Percentiles rank a stretch among this genome's conserved stretches.
Evolutionary conservation across 2,329 filamentous ascomycete genomes (phyloP).

Genomic region (Neoscytalidium dimidiatum): DNA sequence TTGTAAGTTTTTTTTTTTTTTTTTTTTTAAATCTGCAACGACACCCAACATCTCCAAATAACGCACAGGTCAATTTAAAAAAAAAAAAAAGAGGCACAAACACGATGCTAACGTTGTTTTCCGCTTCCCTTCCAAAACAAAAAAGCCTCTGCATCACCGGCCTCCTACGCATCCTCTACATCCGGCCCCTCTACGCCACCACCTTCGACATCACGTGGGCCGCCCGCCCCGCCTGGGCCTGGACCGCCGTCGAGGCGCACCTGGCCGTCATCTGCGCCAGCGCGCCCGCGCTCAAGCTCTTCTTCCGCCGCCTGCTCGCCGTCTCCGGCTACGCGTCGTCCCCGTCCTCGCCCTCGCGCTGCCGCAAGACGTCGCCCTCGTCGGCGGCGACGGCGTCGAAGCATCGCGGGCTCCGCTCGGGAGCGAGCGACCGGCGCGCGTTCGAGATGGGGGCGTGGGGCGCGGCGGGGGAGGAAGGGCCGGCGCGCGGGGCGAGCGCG

Average conservation of each 20-base stretch:
- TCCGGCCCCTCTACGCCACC: conserved; percentile 33
- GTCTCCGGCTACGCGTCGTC: neutral
- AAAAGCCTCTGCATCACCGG: conserved; percentile 37
- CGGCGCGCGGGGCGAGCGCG: neutral
- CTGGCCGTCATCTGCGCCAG: conserved; percentile 48
- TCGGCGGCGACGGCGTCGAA: neutral
- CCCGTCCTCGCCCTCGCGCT: neutral
- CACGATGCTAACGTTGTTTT: neutral
- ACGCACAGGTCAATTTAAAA: too few species aligned
- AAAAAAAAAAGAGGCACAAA: too few species aligned
- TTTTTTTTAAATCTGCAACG: too few species aligned
- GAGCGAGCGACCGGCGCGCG: neutral
- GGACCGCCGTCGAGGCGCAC: conserved; percentile 44
- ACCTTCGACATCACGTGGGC: conserved; percentile 44
- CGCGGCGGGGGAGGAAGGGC: neutral
- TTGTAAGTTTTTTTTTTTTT: conserved; percentile 37
- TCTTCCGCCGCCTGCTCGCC: conserved; percentile 34
- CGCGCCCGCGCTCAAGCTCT: conserved; percentile 45
- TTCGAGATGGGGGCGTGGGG: neutral
- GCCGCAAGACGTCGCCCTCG: neutral
- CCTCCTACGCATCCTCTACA: conserved; percentile 41
- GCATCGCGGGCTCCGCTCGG: too few species aligned
- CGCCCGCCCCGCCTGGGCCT: conserved; percentile 41
- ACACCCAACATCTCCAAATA: too few species aligned
- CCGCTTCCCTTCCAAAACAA: neutral